Percentiles rank a stretch among this genome's conserved stretches.
Evolutionary conservation across 208 protist species (phyloP).

Genomic region (Wallacemonas sp.): DNA sequence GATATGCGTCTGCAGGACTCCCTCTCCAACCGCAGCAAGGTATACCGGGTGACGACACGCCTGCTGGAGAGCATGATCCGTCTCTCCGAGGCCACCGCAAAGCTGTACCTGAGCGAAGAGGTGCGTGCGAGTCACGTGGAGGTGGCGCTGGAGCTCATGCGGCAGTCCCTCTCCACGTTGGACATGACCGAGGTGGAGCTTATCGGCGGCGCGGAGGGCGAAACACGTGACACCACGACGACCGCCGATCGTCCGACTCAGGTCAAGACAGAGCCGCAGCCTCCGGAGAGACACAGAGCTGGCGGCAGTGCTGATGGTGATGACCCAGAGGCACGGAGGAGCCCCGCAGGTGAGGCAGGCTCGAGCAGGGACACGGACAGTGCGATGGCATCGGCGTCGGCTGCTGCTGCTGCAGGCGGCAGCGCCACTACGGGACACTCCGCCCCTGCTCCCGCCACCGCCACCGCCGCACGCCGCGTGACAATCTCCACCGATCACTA

Average conservation of each 20-base stretch:
- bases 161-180: constrained; percentile 84
- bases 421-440: background rate
- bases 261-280: background rate
- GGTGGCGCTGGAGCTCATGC: constrained; percentile 89
- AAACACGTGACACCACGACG: constrained; percentile 5
- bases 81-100: constrained; percentile 97
- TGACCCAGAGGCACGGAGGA: background rate
- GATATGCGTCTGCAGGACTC: constrained; percentile 94
- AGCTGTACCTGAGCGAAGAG: constrained; percentile 93
- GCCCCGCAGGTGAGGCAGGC: no score
- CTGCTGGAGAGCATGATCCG: constrained; percentile 99
- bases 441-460: constrained; percentile 1
- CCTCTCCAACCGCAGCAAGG: constrained; percentile 81
- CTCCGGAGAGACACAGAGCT: background rate
- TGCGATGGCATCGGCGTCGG: background rate
- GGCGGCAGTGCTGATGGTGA: background rate
- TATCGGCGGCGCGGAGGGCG: constrained; percentile 30
- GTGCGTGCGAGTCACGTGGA: constrained; percentile 82
- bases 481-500: constrained; percentile 87
- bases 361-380: background rate
- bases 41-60: constrained; percentile 98
- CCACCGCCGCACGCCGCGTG: constrained; percentile 31
- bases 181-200: constrained; percentile 91
- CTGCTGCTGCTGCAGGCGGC: background rate
- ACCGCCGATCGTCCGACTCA: background rate